Conservation (phyloP, 768 basidiomycete genomes). For the Terana coerulea region DNA sequence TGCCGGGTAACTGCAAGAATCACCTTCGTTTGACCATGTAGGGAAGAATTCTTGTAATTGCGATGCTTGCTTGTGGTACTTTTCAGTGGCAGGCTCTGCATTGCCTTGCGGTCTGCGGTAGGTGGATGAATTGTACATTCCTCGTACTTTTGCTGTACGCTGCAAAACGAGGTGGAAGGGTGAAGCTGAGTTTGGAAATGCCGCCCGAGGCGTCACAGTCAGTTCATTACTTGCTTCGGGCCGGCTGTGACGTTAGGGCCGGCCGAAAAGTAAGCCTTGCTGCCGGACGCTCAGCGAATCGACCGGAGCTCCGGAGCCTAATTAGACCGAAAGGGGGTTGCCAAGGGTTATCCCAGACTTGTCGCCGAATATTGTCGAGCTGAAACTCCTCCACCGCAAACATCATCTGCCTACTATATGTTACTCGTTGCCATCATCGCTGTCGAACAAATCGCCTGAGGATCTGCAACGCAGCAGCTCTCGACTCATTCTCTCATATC, state of each 20-base stretch:
- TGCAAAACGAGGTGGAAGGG: constrained; percentile 20
- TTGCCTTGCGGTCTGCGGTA: constrained; percentile 25
- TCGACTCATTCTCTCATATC: background rate
- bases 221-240: background rate
- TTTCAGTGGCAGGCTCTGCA: constrained; percentile 26
- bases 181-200: constrained; percentile 13
- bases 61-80: constrained; percentile 50
- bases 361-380: background rate
- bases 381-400: background rate
- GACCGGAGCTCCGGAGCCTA: background rate
- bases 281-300: background rate
- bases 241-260: background rate
- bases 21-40: constrained; percentile 66
- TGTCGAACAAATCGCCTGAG: background rate
- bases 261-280: background rate
- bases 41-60: constrained; percentile 74
- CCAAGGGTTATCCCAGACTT: background rate
- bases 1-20: constrained; percentile 12
- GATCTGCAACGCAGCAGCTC: background rate
- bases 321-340: background rate
- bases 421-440: constrained; percentile 6
- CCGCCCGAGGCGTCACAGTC: background rate
- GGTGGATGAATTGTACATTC: constrained; percentile 29
- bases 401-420: background rate
- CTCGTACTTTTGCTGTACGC: constrained; percentile 10